A percentile compares a stretch with the other conserved stretches of the same genome.
Conservation (phyloP, 495 filamentous ascomycete genomes). For the Thozetella sp. region DNA sequence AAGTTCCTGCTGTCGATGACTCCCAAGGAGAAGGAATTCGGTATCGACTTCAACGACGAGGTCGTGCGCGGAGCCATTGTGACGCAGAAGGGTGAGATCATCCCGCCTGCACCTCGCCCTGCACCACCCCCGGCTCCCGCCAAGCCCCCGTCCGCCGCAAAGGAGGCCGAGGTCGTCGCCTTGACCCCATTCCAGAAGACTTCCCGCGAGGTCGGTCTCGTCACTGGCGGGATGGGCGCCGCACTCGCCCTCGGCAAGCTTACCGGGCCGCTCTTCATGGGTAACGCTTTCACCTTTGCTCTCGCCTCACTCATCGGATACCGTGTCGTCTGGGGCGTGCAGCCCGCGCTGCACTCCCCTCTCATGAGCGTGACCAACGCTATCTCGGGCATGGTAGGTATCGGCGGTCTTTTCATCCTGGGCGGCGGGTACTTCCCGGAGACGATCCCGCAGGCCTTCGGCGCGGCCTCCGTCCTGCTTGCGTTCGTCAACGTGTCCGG, state of each 20-base stretch:
- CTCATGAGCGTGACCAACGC: slow-evolving; percentile 88
- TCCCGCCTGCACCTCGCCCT: slow-evolving; percentile 71
- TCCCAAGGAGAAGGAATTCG: slow-evolving; percentile 72
- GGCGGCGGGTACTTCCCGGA: slow-evolving; percentile 72
- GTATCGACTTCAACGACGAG: slow-evolving; percentile 75
- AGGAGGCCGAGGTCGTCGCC: slow-evolving; percentile 60
- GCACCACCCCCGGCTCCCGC: slow-evolving; percentile 67
- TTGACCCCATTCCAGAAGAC: slow-evolving; percentile 78
- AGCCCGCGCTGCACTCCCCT: slow-evolving; percentile 75
- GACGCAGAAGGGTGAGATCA: slow-evolving; percentile 69
- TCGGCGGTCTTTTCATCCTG: slow-evolving; percentile 82
- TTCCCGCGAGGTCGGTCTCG: slow-evolving; percentile 65
- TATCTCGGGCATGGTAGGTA: slow-evolving; percentile 83
- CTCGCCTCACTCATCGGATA: slow-evolving; percentile 80
- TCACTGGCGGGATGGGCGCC: slow-evolving; percentile 74
- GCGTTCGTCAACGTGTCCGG: slow-evolving; percentile 83
- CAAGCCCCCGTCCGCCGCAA: slow-evolving; percentile 46
- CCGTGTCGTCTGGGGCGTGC: slow-evolving; percentile 78
- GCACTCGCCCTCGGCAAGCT: slow-evolving; percentile 73
- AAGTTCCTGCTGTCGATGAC: slow-evolving; percentile 80
- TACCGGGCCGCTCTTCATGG: slow-evolving; percentile 79
- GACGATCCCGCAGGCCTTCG: slow-evolving; percentile 74
- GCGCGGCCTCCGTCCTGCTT: slow-evolving; percentile 75
- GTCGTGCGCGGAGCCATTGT: slow-evolving; percentile 81
- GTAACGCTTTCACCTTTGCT: slow-evolving; percentile 77